These are phyloP conservation scores for Cercospora beticola DNA, from an alignment of 2,329 filamentous ascomycete genomes.

Conservation along the genomic window DNA sequence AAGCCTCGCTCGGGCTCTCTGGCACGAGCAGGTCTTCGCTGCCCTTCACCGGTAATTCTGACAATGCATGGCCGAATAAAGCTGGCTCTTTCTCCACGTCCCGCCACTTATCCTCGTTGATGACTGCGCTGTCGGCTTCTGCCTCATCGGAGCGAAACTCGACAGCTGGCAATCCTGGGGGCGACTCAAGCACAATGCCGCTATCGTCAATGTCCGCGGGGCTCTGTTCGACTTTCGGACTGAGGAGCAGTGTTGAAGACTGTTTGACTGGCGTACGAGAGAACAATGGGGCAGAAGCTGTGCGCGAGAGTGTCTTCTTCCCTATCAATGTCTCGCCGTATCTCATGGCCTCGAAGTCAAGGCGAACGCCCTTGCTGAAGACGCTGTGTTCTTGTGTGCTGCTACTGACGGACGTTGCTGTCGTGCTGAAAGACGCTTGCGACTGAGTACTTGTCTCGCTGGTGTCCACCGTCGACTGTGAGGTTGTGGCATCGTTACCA, in stretches of 20 bases:
- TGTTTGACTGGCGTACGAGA: constrained; percentile 6
- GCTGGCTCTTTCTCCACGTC: constrained; percentile 29
- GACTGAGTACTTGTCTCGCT: constrained; percentile 18
- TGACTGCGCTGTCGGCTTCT: constrained; percentile 20
- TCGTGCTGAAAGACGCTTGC: constrained; percentile 22
- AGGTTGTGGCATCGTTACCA: background rate
- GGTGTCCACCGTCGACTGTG: constrained; percentile 5
- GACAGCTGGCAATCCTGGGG: background rate
- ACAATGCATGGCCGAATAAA: constrained; percentile 11
- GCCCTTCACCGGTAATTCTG: constrained; percentile 38
- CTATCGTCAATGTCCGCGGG: constrained; percentile 16
- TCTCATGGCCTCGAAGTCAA: constrained; percentile 26
- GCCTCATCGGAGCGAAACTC: constrained; percentile 25
- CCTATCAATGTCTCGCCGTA: constrained; percentile 12
- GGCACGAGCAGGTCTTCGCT: constrained; percentile 51
- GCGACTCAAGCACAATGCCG: constrained; percentile 18
- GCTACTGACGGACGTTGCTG: constrained; percentile 31
- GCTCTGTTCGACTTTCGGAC: background rate
- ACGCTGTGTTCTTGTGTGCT: constrained; percentile 17
- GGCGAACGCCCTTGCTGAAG: constrained; percentile 30
- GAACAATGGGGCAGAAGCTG: constrained; percentile 16
- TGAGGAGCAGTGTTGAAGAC: background rate
- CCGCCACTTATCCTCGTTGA: constrained; percentile 30
- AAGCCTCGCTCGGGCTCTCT: constrained; percentile 45
- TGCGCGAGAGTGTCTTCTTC: constrained; percentile 16